A percentile compares a stretch with the other conserved stretches of the same genome.
phyloP scores from a whole-genome alignment of 2,329 filamentous ascomycete genomes.

The Monilinia aucupariae region DNA sequence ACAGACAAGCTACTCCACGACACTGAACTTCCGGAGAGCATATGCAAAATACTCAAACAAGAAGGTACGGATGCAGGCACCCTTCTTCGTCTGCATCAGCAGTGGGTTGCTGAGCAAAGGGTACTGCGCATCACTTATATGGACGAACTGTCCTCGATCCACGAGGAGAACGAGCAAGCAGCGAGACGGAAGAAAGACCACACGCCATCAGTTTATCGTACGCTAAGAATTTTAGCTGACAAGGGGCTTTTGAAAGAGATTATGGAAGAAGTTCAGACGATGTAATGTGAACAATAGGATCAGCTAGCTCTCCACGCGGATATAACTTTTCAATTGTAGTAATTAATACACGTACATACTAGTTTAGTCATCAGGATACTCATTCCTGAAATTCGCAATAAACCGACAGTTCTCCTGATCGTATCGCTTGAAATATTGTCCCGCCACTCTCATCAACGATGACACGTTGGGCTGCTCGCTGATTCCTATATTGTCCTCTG shows the following conservation, averaged over 20 bases:
- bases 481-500: constrained; percentile 74
- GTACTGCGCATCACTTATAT: constrained; percentile 43
- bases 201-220: constrained; percentile 60
- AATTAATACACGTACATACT: constrained; percentile 9
- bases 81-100: constrained; percentile 37
- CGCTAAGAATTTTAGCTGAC: constrained; percentile 63
- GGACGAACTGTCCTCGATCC: constrained; percentile 43
- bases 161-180: constrained; percentile 48
- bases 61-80: constrained; percentile 22
- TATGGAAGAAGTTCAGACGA: constrained; percentile 20
- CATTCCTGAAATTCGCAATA: constrained; percentile 74
- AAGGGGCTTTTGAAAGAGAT: constrained; percentile 53
- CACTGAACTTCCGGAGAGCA: constrained; percentile 3
- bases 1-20: constrained; percentile 23
- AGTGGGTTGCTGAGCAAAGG: constrained; percentile 41
- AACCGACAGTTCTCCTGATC: constrained; percentile 62
- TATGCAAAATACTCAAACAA: constrained; percentile 18
- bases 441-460: constrained; percentile 64
- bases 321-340: neutral
- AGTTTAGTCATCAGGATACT: constrained; percentile 75
- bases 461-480: constrained; percentile 48
- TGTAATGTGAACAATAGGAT: neutral
- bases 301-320: neutral
- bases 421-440: constrained; percentile 85
- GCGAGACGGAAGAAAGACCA: constrained; percentile 60